These are phyloP conservation scores for Ganoderma lucidum DNA, from an alignment of 1,284 basidiomycete genomes.

Conservation along the genomic window DNA sequence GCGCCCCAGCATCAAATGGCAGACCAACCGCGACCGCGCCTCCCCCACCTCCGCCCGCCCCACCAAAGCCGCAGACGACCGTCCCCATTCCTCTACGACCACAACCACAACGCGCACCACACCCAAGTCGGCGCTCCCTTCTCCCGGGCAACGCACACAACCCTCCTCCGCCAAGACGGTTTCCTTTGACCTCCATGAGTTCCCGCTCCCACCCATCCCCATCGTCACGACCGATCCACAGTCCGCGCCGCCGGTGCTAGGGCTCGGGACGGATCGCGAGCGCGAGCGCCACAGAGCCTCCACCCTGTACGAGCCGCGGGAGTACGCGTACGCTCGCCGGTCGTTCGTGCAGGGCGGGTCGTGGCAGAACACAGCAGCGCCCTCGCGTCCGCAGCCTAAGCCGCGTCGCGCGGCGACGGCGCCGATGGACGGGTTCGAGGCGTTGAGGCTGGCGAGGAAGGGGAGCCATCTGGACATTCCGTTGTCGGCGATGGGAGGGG, in stretches of 20 bases:
- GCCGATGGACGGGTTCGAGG: conserved; percentile 4
- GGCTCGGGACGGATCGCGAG: neutral
- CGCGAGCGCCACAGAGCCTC: neutral
- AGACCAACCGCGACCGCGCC: neutral
- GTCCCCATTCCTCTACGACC: neutral
- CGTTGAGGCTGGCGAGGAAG: neutral
- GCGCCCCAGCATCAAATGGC: neutral
- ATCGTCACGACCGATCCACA: neutral
- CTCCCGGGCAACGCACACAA: neutral
- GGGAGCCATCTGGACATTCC: neutral
- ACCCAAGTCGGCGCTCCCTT: neutral
- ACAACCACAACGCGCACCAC: neutral
- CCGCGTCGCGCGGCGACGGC: neutral
- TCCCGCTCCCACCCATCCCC: neutral
- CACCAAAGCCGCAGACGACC: neutral
- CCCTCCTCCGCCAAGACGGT: neutral
- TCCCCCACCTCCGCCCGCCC: neutral
- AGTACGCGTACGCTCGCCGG: neutral
- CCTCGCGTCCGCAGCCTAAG: neutral
- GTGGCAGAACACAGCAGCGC: neutral
- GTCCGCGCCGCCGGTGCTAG: neutral
- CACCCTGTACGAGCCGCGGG: neutral
- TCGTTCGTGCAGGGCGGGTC: conserved; percentile 4
- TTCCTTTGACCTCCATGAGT: neutral
- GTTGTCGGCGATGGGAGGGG: neutral